Base-by-base conservation (phyloP, 176 grass and related monocot species). In the Musa acuminata region DNA sequence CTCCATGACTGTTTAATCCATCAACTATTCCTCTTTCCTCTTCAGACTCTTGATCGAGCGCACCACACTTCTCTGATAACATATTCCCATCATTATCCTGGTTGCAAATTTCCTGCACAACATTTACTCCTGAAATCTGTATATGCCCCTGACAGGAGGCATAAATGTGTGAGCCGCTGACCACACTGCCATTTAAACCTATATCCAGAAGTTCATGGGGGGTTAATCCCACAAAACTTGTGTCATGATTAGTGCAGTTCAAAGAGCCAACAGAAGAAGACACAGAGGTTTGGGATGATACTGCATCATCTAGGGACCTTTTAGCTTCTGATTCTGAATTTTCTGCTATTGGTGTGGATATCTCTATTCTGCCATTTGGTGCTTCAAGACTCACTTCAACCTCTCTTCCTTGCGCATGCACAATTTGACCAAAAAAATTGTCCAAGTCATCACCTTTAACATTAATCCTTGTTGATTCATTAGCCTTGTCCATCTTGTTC, bases 281-380 rank as follows among this genome's bases (percentile, higher is more conserved):
- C 25, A 67, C 24, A 35, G 64, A 43, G 64, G 27, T 83, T 78
- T 81, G 75, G 49, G 80, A 81, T 22, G 84, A 77, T 71, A 78
- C 55, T 59, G 81, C 75, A 22, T 83, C 83, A 72, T 71, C 85
- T 71, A 79, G 83, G 63, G 81, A 75, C 29, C 76, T 78, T 48
- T 27, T 86, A 25, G 53, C 78, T 70, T 69, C 72, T 57, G 55
- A 72, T 52, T 75, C 76, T 50, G 52, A 53, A 74, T 16, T 77
- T 64, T 17, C 12, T 72, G 12, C 74, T 71, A 84, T 76, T 71
- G 72, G 72, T 62, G 67, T 65, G 0, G 21, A 74, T 63, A 54
- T 81, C 1, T 76, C 78, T 26, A 72, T 74, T 80, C 54, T 43
- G 48, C 21, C 64, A 77, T 74, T 22, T 25, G 72, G 55, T 79